Conservation (phyloP, 306 rosid species). For the Sesbania bispinosa region DNA sequence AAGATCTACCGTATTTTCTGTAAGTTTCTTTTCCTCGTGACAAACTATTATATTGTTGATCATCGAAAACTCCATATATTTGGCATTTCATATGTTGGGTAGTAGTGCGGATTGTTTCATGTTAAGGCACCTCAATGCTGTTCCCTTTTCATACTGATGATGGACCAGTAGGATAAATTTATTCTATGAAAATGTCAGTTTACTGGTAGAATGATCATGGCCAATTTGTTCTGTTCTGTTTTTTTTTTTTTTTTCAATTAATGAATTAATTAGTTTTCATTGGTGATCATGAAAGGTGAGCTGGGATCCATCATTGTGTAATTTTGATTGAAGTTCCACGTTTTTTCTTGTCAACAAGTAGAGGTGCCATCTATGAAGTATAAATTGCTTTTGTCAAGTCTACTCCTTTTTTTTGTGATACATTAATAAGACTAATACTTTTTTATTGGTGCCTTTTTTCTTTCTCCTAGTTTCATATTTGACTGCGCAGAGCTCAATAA, state of each 20-base stretch:
- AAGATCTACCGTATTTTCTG: slow-evolving; percentile 83
- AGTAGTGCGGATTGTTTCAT: neutral
- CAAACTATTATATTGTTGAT: slow-evolving; percentile 5
- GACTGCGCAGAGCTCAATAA: neutral
- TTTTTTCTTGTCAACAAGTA: neutral
- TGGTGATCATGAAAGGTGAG: slow-evolving; percentile 10
- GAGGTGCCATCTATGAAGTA: neutral
- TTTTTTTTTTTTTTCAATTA: neutral
- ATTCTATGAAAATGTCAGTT: too few relatives aligned
- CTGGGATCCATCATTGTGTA: neutral
- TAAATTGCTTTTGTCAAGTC: neutral
- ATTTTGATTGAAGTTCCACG: neutral
- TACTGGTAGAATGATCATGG: too few relatives aligned
- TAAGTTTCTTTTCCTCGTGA: slow-evolving; percentile 38
- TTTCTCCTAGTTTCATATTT: neutral
- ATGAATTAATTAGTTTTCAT: neutral
- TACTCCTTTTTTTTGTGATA: neutral
- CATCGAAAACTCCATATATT: too few relatives aligned
- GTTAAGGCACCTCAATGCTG: neutral
- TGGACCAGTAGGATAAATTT: too few relatives aligned
- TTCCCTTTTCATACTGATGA: slow-evolving; percentile 4
- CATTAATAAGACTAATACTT: neutral
- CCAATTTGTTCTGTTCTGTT: neutral
- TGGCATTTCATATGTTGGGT: neutral
- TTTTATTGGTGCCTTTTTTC: neutral